Conservation (phyloP, 495 filamentous ascomycete genomes). For the Penicillium egyptiacum region DNA sequence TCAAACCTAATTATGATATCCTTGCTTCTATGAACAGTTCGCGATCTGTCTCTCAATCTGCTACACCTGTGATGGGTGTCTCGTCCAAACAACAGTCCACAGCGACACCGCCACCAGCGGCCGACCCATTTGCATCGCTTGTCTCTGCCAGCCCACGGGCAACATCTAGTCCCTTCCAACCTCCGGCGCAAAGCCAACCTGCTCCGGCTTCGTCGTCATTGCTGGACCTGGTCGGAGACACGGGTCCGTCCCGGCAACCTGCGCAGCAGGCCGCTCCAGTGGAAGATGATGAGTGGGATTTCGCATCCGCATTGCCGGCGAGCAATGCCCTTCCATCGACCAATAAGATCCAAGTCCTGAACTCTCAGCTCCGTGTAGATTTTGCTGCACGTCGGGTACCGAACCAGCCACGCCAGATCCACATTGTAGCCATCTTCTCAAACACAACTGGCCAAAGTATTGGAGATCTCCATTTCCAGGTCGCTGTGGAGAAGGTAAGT, state of each 20-base stretch:
- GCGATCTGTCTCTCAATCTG: constrained; percentile 48
- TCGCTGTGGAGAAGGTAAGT: constrained; percentile 88
- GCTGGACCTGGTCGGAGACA: constrained; percentile 41
- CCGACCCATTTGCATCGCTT: constrained; percentile 72
- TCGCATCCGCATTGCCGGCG: constrained; percentile 81
- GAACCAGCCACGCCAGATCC: constrained; percentile 46
- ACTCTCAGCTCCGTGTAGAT: constrained; percentile 53
- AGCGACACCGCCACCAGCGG: constrained; percentile 39
- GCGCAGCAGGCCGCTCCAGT: constrained; percentile 29
- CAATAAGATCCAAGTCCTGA: constrained; percentile 61
- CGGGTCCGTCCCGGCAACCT: constrained; percentile 21
- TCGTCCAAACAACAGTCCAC: constrained; percentile 39
- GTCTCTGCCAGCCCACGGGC: constrained; percentile 54
- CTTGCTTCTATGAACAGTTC: constrained; percentile 54
- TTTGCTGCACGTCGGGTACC: constrained; percentile 49
- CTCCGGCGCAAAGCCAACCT: constrained; percentile 22
- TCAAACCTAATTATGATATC: constrained; percentile 60
- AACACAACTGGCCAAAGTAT: constrained; percentile 72
- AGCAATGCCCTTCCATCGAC: constrained; percentile 50
- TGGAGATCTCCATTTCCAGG: constrained; percentile 80
- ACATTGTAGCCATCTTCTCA: constrained; percentile 67
- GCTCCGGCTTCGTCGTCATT: constrained; percentile 40
- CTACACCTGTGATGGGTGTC: constrained; percentile 42
- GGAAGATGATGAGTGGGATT: constrained; percentile 85
- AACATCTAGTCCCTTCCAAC: constrained; percentile 35